These are phyloP conservation scores for Neurospora sp. DNA, from an alignment of 2,329 filamentous ascomycete genomes.

Conservation along the genomic window DNA sequence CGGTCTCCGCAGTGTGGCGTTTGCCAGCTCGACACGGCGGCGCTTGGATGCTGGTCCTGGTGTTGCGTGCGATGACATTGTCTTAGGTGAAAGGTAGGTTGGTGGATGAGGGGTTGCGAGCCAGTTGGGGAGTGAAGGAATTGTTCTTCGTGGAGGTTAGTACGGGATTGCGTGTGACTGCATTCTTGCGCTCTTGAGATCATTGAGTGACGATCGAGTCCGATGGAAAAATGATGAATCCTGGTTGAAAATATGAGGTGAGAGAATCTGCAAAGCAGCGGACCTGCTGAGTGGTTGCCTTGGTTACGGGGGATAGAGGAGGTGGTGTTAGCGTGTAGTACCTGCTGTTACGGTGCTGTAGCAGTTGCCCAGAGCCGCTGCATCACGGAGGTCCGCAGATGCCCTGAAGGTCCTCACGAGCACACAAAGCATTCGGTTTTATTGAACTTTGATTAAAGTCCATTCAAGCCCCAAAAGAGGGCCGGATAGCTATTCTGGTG, in stretches of 20 bases:
- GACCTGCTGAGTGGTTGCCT: background rate
- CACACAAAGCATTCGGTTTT: background rate
- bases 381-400: background rate
- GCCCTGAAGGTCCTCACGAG: background rate
- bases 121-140: background rate
- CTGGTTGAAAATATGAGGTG: background rate
- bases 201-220: background rate
- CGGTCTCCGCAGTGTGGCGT: slow-evolving; percentile 53
- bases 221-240: background rate
- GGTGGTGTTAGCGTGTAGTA: background rate
- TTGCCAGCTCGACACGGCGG: slow-evolving; percentile 48
- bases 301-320: background rate
- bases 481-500: background rate
- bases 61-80: slow-evolving; percentile 29
- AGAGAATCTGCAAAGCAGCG: background rate
- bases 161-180: background rate
- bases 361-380: background rate
- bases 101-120: background rate
- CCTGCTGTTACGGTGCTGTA: background rate
- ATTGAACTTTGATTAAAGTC: background rate
- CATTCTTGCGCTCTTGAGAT: background rate
- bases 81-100: slow-evolving; percentile 4
- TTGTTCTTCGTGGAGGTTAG: background rate
- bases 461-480: background rate
- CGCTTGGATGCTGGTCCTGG: slow-evolving; percentile 42